These are phyloP conservation scores for Neoscytalidium dimidiatum DNA, from an alignment of 2,329 filamentous ascomycete species.

Conservation along the genomic window DNA sequence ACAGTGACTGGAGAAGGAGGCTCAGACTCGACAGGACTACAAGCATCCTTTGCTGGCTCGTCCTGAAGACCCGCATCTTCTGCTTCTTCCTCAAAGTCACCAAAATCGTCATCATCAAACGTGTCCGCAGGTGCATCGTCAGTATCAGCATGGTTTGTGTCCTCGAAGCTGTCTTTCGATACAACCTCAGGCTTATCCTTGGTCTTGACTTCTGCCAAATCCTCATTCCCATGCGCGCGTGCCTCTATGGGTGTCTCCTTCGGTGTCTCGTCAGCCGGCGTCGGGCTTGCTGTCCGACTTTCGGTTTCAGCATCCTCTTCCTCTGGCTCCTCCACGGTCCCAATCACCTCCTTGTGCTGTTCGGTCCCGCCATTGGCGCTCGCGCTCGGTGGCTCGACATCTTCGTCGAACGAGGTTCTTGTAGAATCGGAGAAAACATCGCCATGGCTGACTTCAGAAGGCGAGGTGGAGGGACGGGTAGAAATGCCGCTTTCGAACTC, in stretches of 20 bases:
- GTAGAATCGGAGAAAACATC: slow-evolving; percentile 35
- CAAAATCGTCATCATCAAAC: slow-evolving; percentile 23
- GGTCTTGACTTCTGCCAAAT: not conserved
- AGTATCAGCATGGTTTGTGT: not conserved
- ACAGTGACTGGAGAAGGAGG: not conserved
- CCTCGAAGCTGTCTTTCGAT: not conserved
- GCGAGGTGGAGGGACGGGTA: slow-evolving; percentile 36
- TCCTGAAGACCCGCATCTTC: slow-evolving; percentile 15
- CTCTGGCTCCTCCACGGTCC: not conserved
- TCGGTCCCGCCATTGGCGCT: not conserved
- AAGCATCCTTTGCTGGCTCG: not conserved
- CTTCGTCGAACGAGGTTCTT: slow-evolving; percentile 40
- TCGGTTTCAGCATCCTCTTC: not conserved
- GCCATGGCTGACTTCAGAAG: slow-evolving; percentile 37
- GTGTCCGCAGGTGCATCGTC: not conserved
- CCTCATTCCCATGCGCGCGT: not conserved
- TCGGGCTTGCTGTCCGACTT: not conserved
- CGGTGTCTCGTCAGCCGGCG: not conserved
- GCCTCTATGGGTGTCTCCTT: not conserved
- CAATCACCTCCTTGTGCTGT: not conserved
- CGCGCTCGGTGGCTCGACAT: slow-evolving; percentile 16
- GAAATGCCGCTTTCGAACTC: slow-evolving; percentile 27
- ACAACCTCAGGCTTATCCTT: not conserved
- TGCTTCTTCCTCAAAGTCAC: slow-evolving; percentile 21
- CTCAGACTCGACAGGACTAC: not conserved